Percentiles rank a stretch among this genome's conserved stretches.
Conservation (phyloP, 805 yeast species). For the Starmerella bombi region DNA sequence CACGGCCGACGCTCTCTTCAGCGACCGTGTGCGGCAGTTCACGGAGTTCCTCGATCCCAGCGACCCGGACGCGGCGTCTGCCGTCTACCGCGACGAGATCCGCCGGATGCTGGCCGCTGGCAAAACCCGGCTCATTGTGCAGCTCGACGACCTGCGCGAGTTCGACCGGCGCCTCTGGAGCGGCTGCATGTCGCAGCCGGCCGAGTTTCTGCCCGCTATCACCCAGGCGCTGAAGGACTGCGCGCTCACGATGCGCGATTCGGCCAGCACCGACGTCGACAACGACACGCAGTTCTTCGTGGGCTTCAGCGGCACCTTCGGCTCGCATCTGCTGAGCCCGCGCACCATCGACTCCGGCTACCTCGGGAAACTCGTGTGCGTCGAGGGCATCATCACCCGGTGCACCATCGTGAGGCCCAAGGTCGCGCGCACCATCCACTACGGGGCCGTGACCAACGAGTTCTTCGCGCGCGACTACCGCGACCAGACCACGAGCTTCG, state of each 20-base stretch:
- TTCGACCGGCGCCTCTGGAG: slow-evolving; percentile 67
- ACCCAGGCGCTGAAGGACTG: slow-evolving; percentile 76
- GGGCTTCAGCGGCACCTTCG: slow-evolving; percentile 83
- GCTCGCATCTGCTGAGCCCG: slow-evolving; percentile 75
- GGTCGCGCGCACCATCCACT: slow-evolving; percentile 80
- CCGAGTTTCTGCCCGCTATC: slow-evolving; percentile 78
- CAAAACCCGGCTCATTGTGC: slow-evolving; percentile 52
- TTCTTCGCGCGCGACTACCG: slow-evolving; percentile 86
- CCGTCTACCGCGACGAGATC: slow-evolving; percentile 51
- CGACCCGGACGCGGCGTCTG: slow-evolving; percentile 36
- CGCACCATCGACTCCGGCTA: slow-evolving; percentile 67
- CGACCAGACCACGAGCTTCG: slow-evolving; percentile 84
- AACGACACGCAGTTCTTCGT: slow-evolving; percentile 56
- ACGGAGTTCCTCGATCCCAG: slow-evolving; percentile 68
- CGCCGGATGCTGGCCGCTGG: slow-evolving; percentile 59
- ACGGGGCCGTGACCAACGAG: slow-evolving; percentile 67
- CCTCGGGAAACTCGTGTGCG: slow-evolving; percentile 67
- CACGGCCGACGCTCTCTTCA: slow-evolving; percentile 33
- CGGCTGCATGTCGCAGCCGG: slow-evolving; percentile 63
- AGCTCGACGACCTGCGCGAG: slow-evolving; percentile 77
- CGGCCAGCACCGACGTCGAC: slow-evolving; percentile 40
- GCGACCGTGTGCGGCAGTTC: slow-evolving; percentile 77
- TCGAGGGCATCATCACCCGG: slow-evolving; percentile 91
- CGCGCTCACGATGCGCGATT: slow-evolving; percentile 58
- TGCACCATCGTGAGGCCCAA: slow-evolving; percentile 91